These are phyloP conservation scores for Fusarium decemcellulare DNA, from an alignment of 2,329 filamentous ascomycete genomes.

Conservation along the genomic window DNA sequence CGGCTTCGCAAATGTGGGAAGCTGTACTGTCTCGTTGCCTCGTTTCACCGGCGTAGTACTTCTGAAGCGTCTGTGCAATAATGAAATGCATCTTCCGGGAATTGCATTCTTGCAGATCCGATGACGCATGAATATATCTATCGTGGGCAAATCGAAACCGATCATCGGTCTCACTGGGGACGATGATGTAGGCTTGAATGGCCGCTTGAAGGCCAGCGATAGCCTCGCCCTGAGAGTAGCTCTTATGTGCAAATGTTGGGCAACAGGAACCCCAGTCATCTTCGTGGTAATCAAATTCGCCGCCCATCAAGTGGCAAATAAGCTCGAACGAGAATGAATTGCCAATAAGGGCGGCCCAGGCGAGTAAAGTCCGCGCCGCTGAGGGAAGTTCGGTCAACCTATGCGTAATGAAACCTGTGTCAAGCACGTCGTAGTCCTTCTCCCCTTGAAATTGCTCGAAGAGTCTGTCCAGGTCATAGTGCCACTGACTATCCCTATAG, in stretches of 20 bases:
- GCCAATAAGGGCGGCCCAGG: constrained; percentile 89
- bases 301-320: constrained; percentile 81
- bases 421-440: constrained; percentile 83
- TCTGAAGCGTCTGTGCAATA: constrained; percentile 85
- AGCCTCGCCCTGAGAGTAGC: constrained; percentile 75
- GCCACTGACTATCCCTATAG: constrained; percentile 86
- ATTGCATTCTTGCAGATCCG: constrained; percentile 78
- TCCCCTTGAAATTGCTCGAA: constrained; percentile 88
- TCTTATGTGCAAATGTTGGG: constrained; percentile 36
- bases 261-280: constrained; percentile 57
- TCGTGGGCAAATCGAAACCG: constrained; percentile 92
- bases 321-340: constrained; percentile 87
- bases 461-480: constrained; percentile 86
- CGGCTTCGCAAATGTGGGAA: constrained; percentile 84
- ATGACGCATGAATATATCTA: constrained; percentile 83
- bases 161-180: constrained; percentile 87
- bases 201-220: constrained; percentile 86
- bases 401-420: constrained; percentile 85
- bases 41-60: constrained; percentile 74
- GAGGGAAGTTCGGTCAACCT: constrained; percentile 82
- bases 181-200: constrained; percentile 84
- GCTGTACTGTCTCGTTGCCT: constrained; percentile 80
- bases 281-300: constrained; percentile 76
- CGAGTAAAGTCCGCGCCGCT: constrained; percentile 82
- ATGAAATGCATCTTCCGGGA: constrained; percentile 90